Percentiles rank a stretch among this genome's conserved stretches.
These are phyloP conservation scores for Aspergillus pseudoglaucus DNA, from an alignment of 2,329 filamentous ascomycete genomes.

Conservation along the genomic window DNA sequence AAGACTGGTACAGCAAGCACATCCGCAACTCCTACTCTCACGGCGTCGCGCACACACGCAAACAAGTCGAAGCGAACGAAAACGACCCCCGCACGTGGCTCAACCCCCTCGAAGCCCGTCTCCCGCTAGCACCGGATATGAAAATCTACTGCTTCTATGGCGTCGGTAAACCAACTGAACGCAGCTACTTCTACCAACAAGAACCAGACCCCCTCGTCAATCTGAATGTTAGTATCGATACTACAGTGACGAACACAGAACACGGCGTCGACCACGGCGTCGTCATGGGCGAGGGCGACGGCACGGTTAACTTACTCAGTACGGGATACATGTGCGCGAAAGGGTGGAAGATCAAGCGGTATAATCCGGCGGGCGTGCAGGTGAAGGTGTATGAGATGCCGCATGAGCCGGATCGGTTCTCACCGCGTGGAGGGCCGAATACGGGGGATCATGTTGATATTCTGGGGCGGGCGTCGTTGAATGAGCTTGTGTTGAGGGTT, in stretches of 20 bases:
- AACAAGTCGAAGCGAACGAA: constrained; percentile 77
- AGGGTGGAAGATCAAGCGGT: constrained; percentile 88
- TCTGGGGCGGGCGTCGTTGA: constrained; percentile 76
- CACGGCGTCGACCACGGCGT: constrained; percentile 70
- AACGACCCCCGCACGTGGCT: constrained; percentile 79
- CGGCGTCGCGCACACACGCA: constrained; percentile 72
- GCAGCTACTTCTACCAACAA: constrained; percentile 81
- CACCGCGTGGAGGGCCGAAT: constrained; percentile 64
- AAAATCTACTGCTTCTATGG: constrained; percentile 98
- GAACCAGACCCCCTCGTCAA: constrained; percentile 60
- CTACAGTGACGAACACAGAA: constrained; percentile 40
- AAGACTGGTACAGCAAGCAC: constrained; percentile 77
- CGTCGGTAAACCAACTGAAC: constrained; percentile 86
- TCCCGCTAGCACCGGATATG: constrained; percentile 79
- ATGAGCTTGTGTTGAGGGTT: constrained; percentile 81
- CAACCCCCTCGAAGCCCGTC: constrained; percentile 85
- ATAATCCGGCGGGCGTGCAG: constrained; percentile 77
- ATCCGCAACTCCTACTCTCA: constrained; percentile 74
- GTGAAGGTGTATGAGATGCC: constrained; percentile 92
- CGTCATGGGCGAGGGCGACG: constrained; percentile 92
- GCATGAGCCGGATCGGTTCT: constrained; percentile 90
- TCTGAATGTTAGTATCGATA: constrained; percentile 48
- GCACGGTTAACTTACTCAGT: constrained; percentile 88
- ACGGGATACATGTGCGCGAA: constrained; percentile 95
- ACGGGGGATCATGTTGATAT: constrained; percentile 95